Percentiles rank a stretch among this genome's conserved stretches.
These are phyloP conservation scores for Pythium apleroticum DNA, from an alignment of 352 stramenopile species.

Conservation along the genomic window DNA sequence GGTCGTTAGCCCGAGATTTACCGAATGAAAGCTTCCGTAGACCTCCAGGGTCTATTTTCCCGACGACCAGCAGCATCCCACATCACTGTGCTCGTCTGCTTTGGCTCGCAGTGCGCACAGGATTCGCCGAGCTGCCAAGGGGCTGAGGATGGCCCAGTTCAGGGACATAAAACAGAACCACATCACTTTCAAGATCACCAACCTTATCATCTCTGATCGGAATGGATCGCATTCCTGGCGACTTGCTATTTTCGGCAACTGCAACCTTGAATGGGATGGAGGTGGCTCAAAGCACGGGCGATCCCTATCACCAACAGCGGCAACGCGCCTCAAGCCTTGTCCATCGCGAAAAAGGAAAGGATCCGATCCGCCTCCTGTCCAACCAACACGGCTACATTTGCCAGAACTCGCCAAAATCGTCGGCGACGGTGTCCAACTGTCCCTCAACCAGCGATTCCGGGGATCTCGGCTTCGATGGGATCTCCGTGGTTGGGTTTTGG, in stretches of 20 bases:
- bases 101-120: neutral
- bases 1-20: slow-evolving; percentile 12
- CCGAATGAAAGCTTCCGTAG: slow-evolving; percentile 7
- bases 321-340: too few relatives aligned
- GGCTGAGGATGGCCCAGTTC: neutral
- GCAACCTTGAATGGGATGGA: neutral
- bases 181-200: neutral
- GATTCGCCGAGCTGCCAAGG: neutral
- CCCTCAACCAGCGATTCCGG: too few relatives aligned
- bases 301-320: neutral
- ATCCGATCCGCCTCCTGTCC: neutral
- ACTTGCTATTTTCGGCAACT: neutral
- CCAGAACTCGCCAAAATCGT: slow-evolving; percentile 26
- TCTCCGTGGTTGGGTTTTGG: neutral
- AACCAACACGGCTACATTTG: slow-evolving; percentile 10
- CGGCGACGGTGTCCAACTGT: neutral
- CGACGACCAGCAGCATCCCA: slow-evolving; percentile 1
- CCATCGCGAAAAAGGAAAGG: too few relatives aligned
- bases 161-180: neutral
- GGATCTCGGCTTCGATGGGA: neutral
- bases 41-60: neutral
- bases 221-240: neutral
- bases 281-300: too few relatives aligned
- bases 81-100: neutral
- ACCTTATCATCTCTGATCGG: slow-evolving; percentile 3